These are phyloP conservation scores for Sonneratia alba DNA, from an alignment of 345 rosid species.

Conservation along the genomic window DNA sequence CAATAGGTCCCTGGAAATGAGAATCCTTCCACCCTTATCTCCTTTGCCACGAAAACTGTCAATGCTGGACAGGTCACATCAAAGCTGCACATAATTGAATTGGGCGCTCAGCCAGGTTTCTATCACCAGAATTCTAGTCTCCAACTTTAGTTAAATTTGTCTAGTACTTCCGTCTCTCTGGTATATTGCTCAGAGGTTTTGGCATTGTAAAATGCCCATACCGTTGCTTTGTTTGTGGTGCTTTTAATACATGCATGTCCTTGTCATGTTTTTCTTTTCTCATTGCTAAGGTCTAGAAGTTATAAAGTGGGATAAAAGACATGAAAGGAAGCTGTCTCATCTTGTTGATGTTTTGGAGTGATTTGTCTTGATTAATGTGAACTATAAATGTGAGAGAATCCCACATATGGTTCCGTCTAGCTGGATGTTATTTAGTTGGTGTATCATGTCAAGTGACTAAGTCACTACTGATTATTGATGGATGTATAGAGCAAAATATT, in stretches of 20 bases:
- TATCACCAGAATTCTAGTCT: neutral
- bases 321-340: too few relatives aligned
- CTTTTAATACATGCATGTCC: too few relatives aligned
- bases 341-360: neutral
- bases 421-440: too few relatives aligned
- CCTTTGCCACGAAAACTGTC: slow-evolving; percentile 79
- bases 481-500: neutral
- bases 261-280: too few relatives aligned
- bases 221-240: too few relatives aligned
- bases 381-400: too few relatives aligned
- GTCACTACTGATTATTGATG: neutral
- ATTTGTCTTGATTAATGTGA: too few relatives aligned
- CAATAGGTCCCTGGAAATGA: slow-evolving; percentile 88
- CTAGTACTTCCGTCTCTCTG: neutral
- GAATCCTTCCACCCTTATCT: slow-evolving; percentile 81
- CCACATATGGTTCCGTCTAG: too few relatives aligned
- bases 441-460: too few relatives aligned
- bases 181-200: neutral
- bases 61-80: slow-evolving; percentile 91
- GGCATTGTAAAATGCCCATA: neutral
- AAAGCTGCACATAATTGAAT: slow-evolving; percentile 89
- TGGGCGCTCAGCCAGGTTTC: slow-evolving; percentile 94
- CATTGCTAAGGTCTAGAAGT: too few relatives aligned
- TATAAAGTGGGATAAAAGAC: too few relatives aligned
- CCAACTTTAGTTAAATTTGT: neutral